Evolutionary conservation across 2,329 filamentous ascomycete genomes (phyloP).

Genomic region (Xylogone sp.): DNA sequence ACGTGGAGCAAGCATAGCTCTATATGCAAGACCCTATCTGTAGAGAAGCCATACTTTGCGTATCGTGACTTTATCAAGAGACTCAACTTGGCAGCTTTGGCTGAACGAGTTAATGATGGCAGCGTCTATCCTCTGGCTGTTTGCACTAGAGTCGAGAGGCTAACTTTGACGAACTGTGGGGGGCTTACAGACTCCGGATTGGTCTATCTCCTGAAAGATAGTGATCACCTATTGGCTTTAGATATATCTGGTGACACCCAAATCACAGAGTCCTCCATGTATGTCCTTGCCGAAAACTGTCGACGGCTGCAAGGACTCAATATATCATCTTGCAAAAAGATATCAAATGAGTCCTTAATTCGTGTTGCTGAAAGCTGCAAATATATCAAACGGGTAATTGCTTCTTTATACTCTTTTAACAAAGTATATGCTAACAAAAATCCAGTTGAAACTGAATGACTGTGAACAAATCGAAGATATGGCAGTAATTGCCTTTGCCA

Average conservation of each 20-base stretch:
- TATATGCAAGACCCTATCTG: conserved; percentile 75
- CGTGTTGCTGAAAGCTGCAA: conserved; percentile 76
- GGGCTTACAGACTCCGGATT: conserved; percentile 82
- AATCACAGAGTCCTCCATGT: conserved; percentile 78
- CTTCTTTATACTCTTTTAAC: background rate
- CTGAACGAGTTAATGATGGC: conserved; percentile 76
- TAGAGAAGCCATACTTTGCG: conserved; percentile 74
- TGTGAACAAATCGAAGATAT: conserved; percentile 80
- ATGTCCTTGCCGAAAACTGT: conserved; percentile 76
- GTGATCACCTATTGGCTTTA: conserved; percentile 77
- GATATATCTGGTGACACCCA: conserved; percentile 81
- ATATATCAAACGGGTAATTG: conserved; percentile 77
- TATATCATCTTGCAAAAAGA: conserved; percentile 77
- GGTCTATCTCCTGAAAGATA: conserved; percentile 73
- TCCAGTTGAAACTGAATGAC: conserved; percentile 87
- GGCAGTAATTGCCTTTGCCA: conserved; percentile 80
- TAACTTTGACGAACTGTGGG: conserved; percentile 88
- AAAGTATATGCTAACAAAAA: conserved; percentile 12
- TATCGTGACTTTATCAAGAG: conserved; percentile 90
- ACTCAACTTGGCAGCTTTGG: conserved; percentile 80
- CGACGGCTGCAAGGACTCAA: conserved; percentile 86
- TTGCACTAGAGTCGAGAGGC: conserved; percentile 87
- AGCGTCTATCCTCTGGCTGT: conserved; percentile 76
- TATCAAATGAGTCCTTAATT: conserved; percentile 84
- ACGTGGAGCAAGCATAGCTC: conserved; percentile 77